Base-by-base conservation (phyloP, 1,284 basidiomycete species). In the Irpex sp. region DNA sequence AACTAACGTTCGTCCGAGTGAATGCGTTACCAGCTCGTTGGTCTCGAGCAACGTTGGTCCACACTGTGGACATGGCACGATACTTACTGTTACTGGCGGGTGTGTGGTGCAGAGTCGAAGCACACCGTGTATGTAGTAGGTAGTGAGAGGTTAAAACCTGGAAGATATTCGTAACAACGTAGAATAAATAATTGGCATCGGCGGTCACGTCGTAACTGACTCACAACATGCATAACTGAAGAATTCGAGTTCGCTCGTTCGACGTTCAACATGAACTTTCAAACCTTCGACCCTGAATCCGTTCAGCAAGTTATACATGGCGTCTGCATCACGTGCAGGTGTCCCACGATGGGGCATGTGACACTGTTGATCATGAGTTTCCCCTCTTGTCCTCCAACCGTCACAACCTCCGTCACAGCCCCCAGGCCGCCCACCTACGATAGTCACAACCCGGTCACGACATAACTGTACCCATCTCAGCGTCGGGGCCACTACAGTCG, bases 311-410 rank as follows among this genome's bases (percentile, higher is more conserved):
- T 33, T 33, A 7, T 33, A 33, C 28, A 5, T 3, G 39, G 39
- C 39, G 39, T 14, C 39, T 14, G 10, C 48, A 18, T 23, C 48
- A 51, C 48, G 48, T 51, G 48, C 48, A 14, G 48, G 4, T 19
- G 10, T 51, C 48, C 48, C 48, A 51, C 48, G 48, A 51, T 21
- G 10, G 19, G 9, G 23, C 52, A 54, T 57, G 59, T 61, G 59
- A 61, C 59, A 57, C n/a, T 57, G 59, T 61, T 61, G 23, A 54
- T 21, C 39, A 45, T 45, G 39, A n/a, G 39, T 57, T 55, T 57
- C 59, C 56, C 56, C 21, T 57, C 60, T 61, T 61, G 56, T 55
- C 55, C 66, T 19, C 39, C 42, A 36, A 59, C 56, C 59, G 62
- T 55, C 52, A 42, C 60, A 56, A 58, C 55, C 54, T 8, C 52